Evolutionary conservation across 495 filamentous ascomycete genomes (phyloP), one percentile per base, ranked within the genome.

Genomic region (Penicillium flavigenum): DNA sequence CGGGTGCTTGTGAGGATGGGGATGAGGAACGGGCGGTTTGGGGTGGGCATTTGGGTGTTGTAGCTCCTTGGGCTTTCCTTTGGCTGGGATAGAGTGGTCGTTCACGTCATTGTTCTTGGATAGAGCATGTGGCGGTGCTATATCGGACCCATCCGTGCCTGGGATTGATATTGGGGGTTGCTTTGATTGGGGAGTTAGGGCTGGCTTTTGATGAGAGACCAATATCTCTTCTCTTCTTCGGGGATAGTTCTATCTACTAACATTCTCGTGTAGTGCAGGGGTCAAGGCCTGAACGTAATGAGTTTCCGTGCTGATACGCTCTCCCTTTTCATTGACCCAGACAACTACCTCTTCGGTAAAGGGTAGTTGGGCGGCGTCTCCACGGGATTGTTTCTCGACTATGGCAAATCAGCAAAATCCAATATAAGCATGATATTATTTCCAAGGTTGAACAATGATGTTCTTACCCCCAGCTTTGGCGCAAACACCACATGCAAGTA

Each of bases 261-360:
- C 66, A 38, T 51, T 54, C 31, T 36, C 50, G 47, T 56, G 48
- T 5, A 36, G 17, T 38, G 24, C 10, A 17, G 54, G 42, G 19
- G 54, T 50, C 12, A 56, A 44, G 48, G 50, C 46, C 19, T 12
- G 19, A 27, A 54, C 47, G 34, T 45, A 56, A 16, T 51, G 46
- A 10, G 63, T 66, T 26, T 71, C 67, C 19, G 64, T 58, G 34
- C 61, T 57, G 31, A 88, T 56, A 0, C 77, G 75, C 8, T 82
- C 75, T 52, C 88, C 86, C 51, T 83, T 57, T 48, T 84, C 73
- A 64, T 93, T 81, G 27, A 90, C 82, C 63, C 79, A 87, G 59
- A 89, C 81, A 27, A 87, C 73, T 17, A 87, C 81, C 47, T 83
- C 73, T 17, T 76, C 65, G 22, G 64, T 70, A 42, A 66, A 76